phyloP scores from a whole-genome alignment of 768 basidiomycete genomes.

The Pleurotus djamor region DNA sequence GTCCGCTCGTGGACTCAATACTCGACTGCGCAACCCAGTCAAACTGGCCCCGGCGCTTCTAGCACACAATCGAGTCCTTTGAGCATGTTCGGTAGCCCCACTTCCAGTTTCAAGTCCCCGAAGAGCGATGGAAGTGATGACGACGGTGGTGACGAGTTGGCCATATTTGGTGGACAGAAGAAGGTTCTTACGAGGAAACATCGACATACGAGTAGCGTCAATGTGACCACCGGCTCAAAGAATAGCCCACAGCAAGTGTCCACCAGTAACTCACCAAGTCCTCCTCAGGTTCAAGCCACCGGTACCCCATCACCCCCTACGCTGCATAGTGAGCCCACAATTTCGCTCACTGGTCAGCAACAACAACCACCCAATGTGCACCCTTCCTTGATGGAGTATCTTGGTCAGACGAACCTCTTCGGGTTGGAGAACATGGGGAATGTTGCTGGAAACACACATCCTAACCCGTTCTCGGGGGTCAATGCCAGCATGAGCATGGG shows the following conservation, averaged over 20 bases:
- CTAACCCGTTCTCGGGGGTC: not conserved
- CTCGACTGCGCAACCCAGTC: constrained; percentile 11
- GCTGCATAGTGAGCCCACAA: not conserved
- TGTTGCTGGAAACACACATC: not conserved
- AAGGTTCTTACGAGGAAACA: constrained; percentile 34
- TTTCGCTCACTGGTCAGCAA: not conserved
- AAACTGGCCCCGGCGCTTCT: not conserved
- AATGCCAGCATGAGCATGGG: constrained; percentile 1
- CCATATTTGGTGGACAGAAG: constrained; percentile 54
- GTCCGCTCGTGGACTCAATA: constrained; percentile 29
- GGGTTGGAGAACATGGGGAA: not conserved
- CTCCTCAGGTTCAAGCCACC: not conserved
- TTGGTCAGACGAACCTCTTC: constrained; percentile 16
- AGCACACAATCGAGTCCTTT: not conserved
- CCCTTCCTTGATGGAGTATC: constrained; percentile 24
- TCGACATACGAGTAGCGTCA: not conserved
- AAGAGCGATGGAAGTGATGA: constrained; percentile 14
- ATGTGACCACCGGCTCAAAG: constrained; percentile 5
- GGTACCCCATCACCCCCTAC: constrained; percentile 16
- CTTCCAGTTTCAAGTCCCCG: constrained; percentile 7
- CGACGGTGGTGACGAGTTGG: constrained; percentile 43
- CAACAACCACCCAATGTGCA: constrained; percentile 7
- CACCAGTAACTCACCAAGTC: constrained; percentile 11
- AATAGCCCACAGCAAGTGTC: constrained; percentile 8
- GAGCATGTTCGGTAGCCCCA: not conserved